Percentiles rank a stretch among this genome's conserved stretches.
phyloP scores from a whole-genome alignment of 1,139 yeast species.

The Lodderomyces orthopsilosis region DNA sequence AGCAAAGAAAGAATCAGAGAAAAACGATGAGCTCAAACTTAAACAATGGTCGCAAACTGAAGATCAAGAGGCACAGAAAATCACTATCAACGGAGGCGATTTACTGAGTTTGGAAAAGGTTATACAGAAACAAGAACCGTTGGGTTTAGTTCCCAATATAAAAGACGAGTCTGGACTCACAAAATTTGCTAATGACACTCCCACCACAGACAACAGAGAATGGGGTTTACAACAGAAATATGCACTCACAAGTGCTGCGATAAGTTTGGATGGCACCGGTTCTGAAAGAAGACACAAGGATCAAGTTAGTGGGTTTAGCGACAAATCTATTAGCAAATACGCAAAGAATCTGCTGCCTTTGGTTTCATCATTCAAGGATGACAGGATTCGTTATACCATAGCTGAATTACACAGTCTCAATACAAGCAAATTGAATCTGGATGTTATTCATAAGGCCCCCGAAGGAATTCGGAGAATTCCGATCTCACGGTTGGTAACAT shows the following conservation, averaged over 20 bases:
- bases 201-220: neutral
- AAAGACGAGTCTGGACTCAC: slow-evolving; percentile 6
- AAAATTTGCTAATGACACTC: slow-evolving; percentile 6
- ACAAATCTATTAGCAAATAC: slow-evolving; percentile 16
- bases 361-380: neutral
- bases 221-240: slow-evolving; percentile 1
- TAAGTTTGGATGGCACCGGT: slow-evolving; percentile 1
- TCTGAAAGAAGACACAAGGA: slow-evolving; percentile 5
- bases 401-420: slow-evolving; percentile 6
- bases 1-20: neutral
- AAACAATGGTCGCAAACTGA: neutral
- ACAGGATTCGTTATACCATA: slow-evolving; percentile 8
- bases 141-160: neutral
- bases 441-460: neutral
- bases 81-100: neutral
- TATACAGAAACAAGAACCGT: slow-evolving; percentile 2
- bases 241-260: slow-evolving; percentile 4
- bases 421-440: neutral
- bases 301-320: slow-evolving; percentile 12
- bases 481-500: slow-evolving; percentile 10
- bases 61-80: neutral
- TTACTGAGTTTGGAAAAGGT: slow-evolving; percentile 6
- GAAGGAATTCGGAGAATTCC: slow-evolving; percentile 10
- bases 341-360: slow-evolving; percentile 8
- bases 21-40: slow-evolving; percentile 2